Base-by-base conservation (phyloP, 2,329 filamentous ascomycete genomes). In the Phoma sp. region DNA sequence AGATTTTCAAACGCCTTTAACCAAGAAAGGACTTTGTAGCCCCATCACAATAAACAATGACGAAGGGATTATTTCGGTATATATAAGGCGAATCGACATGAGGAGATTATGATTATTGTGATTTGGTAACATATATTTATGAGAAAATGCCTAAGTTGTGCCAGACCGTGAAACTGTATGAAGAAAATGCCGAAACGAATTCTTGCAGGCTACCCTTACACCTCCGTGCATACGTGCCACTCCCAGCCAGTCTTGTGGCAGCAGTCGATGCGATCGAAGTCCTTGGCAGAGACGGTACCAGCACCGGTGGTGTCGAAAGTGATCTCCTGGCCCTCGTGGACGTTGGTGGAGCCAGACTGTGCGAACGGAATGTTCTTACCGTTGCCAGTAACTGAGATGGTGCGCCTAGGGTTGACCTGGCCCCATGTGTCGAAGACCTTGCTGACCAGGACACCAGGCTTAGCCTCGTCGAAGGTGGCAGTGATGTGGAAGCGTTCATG, bases 171-270 rank as follows among this genome's bases (percentile, higher is more conserved):
- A n/a, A n/a, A n/a, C n/a, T n/a, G n/a, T n/a, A n/a, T n/a, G n/a
- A n/a, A n/a, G n/a, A n/a, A n/a, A 25, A 25, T 25, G 23, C 9
- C 23, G 23, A 25, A 25, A 25, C 5, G 9, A 25, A 25, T 5
- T 9, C 23, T 25, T 25, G 23, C n/a, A 9, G 23, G 10, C 28
- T 29, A 11, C 4, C 28, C 25, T 15, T 46, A 46, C 12, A 46
- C 42, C 23, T 48, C 29, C 7, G 46, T 34, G 37, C 46, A 48
- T 18, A 46, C 42, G 15, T 46, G 42, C 42, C 42, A 46, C 32
- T 36, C n/a, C 40, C 40, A 33, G 7, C 2, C 4, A 18, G 36
- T 28, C 37, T 40, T 48, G 6, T 15, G 25, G 46, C 29, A 48
- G 46, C 37, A 48, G 7, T 40, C 18, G 28, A 42, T 48, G 7